These are phyloP conservation scores for Galerina marginata DNA, from an alignment of 768 basidiomycete genomes.

Conservation along the genomic window DNA sequence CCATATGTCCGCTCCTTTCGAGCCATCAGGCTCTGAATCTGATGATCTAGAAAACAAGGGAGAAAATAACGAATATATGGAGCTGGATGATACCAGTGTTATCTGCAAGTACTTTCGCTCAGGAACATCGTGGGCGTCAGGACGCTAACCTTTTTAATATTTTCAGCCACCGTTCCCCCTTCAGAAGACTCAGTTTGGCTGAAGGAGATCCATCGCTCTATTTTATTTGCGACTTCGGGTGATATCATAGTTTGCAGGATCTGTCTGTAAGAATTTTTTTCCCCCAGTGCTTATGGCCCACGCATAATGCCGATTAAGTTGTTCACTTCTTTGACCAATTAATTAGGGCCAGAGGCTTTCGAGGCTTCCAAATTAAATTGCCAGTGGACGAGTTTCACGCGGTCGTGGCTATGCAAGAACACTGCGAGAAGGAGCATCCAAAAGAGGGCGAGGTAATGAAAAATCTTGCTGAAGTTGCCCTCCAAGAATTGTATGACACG, in stretches of 20 bases:
- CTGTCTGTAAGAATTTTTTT: conserved; percentile 4
- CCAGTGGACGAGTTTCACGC: not conserved
- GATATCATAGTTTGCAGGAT: conserved; percentile 6
- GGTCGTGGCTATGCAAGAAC: not conserved
- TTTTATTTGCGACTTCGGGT: not conserved
- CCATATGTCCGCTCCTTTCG: no score
- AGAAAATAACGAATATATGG: no score
- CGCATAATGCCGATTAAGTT: not conserved
- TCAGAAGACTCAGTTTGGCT: not conserved
- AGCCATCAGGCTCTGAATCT: no score
- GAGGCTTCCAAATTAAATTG: not conserved
- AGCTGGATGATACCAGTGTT: no score
- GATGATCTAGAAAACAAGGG: no score
- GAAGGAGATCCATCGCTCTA: not conserved
- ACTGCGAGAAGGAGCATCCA: conserved; percentile 12
- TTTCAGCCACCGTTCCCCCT: no score
- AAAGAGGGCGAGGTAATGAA: conserved; percentile 1
- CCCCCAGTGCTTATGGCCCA: not conserved
- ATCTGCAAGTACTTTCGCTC: no score
- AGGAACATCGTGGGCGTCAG: no score
- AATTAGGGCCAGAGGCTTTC: not conserved
- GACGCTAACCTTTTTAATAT: no score
- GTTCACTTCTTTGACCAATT: not conserved
- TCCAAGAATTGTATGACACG: not conserved
- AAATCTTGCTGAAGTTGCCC: conserved; percentile 3